These are phyloP conservation scores for Venturia pyrina DNA, from an alignment of 2,329 filamentous ascomycete species.

Conservation along the genomic window DNA sequence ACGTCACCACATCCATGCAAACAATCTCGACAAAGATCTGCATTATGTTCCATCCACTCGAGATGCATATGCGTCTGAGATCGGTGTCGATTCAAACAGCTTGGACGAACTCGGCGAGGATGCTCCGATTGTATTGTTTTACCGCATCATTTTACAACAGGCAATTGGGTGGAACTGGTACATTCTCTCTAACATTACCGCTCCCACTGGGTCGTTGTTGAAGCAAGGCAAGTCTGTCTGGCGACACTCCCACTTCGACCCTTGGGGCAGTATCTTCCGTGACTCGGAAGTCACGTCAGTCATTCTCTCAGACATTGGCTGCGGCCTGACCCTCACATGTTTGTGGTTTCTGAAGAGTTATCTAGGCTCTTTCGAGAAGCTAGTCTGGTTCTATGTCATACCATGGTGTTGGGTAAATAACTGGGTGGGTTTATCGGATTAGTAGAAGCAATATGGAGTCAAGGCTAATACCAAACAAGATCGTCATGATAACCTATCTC, in stretches of 20 bases:
- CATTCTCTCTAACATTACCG: conserved; percentile 44
- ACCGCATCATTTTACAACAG: conserved; percentile 51
- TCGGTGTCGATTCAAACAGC: conserved; percentile 19
- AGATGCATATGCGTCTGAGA: conserved; percentile 4
- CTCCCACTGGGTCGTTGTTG: background rate
- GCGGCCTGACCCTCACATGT: conserved; percentile 39
- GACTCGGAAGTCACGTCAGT: conserved; percentile 47
- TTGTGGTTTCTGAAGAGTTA: conserved; percentile 44
- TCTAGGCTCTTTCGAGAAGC: conserved; percentile 44
- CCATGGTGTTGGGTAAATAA: conserved; percentile 63
- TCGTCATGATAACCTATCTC: conserved; percentile 64
- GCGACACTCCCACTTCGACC: conserved; percentile 45
- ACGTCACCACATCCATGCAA: conserved; percentile 59
- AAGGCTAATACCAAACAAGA: background rate
- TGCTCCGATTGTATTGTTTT: conserved; percentile 46
- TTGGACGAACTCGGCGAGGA: conserved; percentile 40
- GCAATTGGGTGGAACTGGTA: conserved; percentile 56
- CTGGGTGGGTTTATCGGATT: conserved; percentile 48
- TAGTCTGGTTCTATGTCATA: conserved; percentile 49
- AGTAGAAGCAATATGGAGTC: background rate
- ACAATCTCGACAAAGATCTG: conserved; percentile 55
- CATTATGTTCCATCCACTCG: conserved; percentile 25
- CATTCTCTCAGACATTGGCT: conserved; percentile 49
- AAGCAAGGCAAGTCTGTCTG: background rate
- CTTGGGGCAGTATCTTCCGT: conserved; percentile 51